phyloP scores from a whole-genome alignment of 441 rosid species.

The Brassica balearica region DNA sequence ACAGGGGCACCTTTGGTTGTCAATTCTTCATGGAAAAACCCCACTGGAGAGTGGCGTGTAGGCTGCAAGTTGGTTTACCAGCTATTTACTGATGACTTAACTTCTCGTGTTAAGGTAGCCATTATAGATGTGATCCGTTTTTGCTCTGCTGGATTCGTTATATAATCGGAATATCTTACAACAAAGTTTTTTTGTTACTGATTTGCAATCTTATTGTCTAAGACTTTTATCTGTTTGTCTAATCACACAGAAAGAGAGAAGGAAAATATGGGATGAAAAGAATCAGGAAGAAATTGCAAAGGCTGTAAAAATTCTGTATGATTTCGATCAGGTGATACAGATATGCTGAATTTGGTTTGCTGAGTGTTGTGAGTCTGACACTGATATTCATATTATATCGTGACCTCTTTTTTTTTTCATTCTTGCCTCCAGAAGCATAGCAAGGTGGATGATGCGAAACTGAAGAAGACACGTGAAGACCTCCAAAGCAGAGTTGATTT shows the following conservation, averaged over 20 bases:
- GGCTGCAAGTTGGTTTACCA: conserved; percentile 89
- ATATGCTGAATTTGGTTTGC: conserved; percentile 33
- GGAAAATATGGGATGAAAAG: conserved; percentile 88
- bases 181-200: neutral
- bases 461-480: conserved; percentile 80
- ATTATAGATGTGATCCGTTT: conserved; percentile 13
- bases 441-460: conserved; percentile 67
- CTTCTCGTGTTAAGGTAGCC: conserved; percentile 85
- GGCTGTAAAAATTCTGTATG: conserved; percentile 79
- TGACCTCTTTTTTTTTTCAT: conserved; percentile 27
- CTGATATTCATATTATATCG: conserved; percentile 17
- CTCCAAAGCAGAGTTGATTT: conserved; percentile 86
- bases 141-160: conserved; percentile 12
- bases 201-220: conserved; percentile 6
- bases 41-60: conserved; percentile 94
- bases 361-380: conserved; percentile 19
- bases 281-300: conserved; percentile 89
- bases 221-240: conserved; percentile 2
- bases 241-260: conserved; percentile 74
- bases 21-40: conserved; percentile 94
- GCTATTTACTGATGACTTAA: conserved; percentile 73
- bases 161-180: conserved; percentile 13
- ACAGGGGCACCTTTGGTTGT: conserved; percentile 72
- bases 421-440: conserved; percentile 67
- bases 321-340: conserved; percentile 77